These are phyloP conservation scores for Trebouxia sp. DNA, from an alignment of 139 green algal species.

Conservation along the genomic window DNA sequence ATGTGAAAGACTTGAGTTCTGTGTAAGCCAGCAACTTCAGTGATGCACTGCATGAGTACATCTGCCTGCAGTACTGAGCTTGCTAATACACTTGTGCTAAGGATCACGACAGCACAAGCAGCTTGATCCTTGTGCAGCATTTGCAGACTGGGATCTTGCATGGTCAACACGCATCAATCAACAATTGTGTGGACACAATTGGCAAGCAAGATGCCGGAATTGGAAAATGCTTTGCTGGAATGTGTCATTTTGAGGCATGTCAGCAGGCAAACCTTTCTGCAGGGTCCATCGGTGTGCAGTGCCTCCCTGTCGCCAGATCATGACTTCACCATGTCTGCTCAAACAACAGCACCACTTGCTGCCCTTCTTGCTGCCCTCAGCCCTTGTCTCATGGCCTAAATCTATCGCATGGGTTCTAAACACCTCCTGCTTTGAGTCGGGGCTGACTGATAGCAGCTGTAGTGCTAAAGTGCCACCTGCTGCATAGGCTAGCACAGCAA, in stretches of 20 bases:
- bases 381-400: neutral
- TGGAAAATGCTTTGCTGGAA: no score
- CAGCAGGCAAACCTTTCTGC: neutral
- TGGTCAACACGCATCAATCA: no score
- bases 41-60: no score
- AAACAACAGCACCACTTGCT: neutral
- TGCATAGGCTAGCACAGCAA: neutral
- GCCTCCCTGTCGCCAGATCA: neutral
- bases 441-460: conserved; percentile 5
- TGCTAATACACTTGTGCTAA: no score
- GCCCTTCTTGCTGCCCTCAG: neutral
- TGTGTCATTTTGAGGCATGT: no score
- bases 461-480: neutral
- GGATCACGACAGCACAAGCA: no score
- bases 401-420: neutral
- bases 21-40: neutral
- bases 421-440: neutral
- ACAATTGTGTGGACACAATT: no score
- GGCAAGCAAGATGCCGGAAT: no score
- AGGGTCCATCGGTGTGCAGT: neutral
- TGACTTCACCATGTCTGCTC: neutral
- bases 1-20: neutral
- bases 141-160: no score
- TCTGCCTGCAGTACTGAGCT: no score
- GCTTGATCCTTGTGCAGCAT: no score